phyloP scores from a whole-genome alignment of 2,329 filamentous ascomycete species.

The Gliomastix tumulicola region DNA sequence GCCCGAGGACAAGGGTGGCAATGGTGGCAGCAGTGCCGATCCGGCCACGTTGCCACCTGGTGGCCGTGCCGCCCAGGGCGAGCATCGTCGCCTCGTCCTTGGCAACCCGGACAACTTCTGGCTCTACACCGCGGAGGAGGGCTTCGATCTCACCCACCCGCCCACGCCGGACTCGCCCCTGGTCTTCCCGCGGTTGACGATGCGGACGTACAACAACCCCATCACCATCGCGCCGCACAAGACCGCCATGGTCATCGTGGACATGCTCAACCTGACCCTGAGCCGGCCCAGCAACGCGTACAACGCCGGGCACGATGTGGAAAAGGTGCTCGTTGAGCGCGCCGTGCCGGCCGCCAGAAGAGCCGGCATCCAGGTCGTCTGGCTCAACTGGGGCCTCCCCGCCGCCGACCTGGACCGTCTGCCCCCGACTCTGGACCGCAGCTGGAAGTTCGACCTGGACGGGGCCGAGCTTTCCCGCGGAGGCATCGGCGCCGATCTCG shows the following conservation, averaged over 20 bases:
- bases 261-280: constrained; percentile 48
- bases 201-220: constrained; percentile 13
- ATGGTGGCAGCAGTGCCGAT: no score
- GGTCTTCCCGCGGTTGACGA: constrained; percentile 1
- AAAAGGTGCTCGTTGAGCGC: constrained; percentile 2
- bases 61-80: no score
- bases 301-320: constrained; percentile 15
- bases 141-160: constrained; percentile 16
- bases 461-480: constrained; percentile 1
- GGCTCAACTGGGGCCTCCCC: constrained; percentile 52
- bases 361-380: constrained; percentile 27
- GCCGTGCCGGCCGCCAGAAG: constrained; percentile 6
- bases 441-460: constrained; percentile 28
- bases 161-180: no score
- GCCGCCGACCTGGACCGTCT: constrained; percentile 40
- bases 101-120: constrained; percentile 5
- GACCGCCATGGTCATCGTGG: constrained; percentile 41
- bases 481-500: constrained; percentile 34
- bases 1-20: no score
- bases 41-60: no score
- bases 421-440: constrained; percentile 38
- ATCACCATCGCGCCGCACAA: constrained; percentile 29
- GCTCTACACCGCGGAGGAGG: constrained; percentile 4
- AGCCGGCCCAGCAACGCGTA: constrained; percentile 9
- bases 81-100: constrained; percentile 1